Evolutionary conservation across 768 basidiomycete species (phyloP).

Genomic region (Pleurotus giganteus): DNA sequence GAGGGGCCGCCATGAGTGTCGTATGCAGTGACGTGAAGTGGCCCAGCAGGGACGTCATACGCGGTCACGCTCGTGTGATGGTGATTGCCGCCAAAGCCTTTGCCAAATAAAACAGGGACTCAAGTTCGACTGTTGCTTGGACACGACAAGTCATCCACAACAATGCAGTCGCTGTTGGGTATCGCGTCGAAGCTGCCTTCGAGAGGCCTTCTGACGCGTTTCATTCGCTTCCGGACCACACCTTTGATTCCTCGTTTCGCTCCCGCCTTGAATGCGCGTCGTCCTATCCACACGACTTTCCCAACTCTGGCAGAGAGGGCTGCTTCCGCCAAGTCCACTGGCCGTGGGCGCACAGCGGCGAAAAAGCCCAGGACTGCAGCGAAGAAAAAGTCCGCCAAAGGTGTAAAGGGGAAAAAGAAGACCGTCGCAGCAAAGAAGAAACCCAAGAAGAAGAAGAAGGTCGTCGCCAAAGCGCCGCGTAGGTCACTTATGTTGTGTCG

Average conservation of each 20-base stretch:
- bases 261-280: neutral
- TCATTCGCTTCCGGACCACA: neutral
- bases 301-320: neutral
- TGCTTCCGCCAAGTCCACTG: neutral
- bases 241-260: neutral
- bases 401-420: constrained; percentile 11
- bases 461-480: neutral
- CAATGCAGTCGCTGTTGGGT: neutral
- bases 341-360: constrained; percentile 1
- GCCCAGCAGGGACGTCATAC: neutral
- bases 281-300: neutral
- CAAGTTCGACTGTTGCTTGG: neutral
- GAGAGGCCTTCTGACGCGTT: neutral
- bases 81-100: neutral
- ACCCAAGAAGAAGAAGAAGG: neutral
- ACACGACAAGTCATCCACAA: neutral
- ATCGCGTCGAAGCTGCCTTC: neutral
- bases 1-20: too few relatives aligned
- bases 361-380: constrained; percentile 8
- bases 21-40: too few relatives aligned
- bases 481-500: neutral
- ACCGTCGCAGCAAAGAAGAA: constrained; percentile 8
- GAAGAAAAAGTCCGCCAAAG: constrained; percentile 10
- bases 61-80: neutral
- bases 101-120: neutral